Conservation (phyloP, 305 asterid species). For the Fraxinus nigra region DNA sequence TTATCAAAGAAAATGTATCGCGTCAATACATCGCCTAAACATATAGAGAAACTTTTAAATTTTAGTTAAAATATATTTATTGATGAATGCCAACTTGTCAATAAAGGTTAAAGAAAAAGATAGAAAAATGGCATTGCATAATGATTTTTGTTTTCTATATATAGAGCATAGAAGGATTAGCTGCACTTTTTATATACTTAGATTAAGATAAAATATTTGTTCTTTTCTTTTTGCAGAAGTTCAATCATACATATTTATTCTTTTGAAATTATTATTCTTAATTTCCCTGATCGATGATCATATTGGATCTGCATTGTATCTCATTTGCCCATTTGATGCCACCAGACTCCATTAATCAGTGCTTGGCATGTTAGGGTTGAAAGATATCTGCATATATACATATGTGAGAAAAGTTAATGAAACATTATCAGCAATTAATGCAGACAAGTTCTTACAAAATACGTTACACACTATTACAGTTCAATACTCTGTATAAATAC, state of each 20-base stretch:
- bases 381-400: background rate
- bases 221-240: background rate
- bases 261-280: background rate
- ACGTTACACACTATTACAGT: too few species aligned
- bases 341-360: background rate
- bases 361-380: background rate
- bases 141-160: background rate
- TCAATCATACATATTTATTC: background rate
- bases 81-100: background rate
- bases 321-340: background rate
- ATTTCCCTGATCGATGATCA: background rate
- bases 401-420: background rate
- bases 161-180: background rate
- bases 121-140: background rate
- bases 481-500: too few species aligned
- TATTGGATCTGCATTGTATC: background rate
- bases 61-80: too few species aligned
- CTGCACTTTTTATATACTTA: background rate
- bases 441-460: background rate
- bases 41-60: background rate
- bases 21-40: background rate
- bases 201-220: background rate
- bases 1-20: too few species aligned
- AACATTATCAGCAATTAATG: background rate
- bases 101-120: background rate